Conservation (phyloP, 2,329 filamentous ascomycete genomes). For the Fusarium virguliforme region DNA sequence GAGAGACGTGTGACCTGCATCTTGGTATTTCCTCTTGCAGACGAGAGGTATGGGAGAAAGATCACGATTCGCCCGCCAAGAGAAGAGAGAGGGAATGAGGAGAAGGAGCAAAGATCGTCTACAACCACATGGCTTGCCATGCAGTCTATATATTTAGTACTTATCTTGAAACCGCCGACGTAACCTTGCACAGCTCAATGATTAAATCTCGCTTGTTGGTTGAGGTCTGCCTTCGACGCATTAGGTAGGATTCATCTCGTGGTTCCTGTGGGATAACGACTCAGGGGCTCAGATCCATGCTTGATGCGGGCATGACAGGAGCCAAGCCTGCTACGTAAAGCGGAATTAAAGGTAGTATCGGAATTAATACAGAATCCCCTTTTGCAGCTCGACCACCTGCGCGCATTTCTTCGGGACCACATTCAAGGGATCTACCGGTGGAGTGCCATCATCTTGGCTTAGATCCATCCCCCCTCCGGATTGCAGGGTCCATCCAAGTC, state of each 20-base stretch:
- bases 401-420: constrained; percentile 15
- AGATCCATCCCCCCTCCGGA: neutral
- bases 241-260: constrained; percentile 39
- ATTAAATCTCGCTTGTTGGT: constrained; percentile 16
- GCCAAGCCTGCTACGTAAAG: neutral
- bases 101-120: constrained; percentile 25
- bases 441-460: constrained; percentile 8
- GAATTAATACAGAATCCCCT: neutral
- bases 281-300: constrained; percentile 31
- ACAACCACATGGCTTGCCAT: constrained; percentile 33
- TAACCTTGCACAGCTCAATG: neutral
- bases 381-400: neutral
- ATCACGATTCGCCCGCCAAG: constrained; percentile 21
- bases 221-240: constrained; percentile 18
- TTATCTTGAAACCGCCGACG: constrained; percentile 4
- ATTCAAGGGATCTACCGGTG: constrained; percentile 20
- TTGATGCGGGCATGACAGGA: constrained; percentile 13
- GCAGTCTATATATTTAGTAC: constrained; percentile 37
- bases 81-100: constrained; percentile 20
- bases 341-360: constrained; percentile 17
- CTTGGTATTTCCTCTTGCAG: constrained; percentile 1
- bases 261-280: constrained; percentile 17
- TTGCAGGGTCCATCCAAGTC: constrained; percentile 3
- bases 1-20: constrained; percentile 32
- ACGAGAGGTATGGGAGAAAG: constrained; percentile 19